Base-by-base conservation (phyloP, 2,329 filamentous ascomycete species). In the Botrytis deweyae region DNA sequence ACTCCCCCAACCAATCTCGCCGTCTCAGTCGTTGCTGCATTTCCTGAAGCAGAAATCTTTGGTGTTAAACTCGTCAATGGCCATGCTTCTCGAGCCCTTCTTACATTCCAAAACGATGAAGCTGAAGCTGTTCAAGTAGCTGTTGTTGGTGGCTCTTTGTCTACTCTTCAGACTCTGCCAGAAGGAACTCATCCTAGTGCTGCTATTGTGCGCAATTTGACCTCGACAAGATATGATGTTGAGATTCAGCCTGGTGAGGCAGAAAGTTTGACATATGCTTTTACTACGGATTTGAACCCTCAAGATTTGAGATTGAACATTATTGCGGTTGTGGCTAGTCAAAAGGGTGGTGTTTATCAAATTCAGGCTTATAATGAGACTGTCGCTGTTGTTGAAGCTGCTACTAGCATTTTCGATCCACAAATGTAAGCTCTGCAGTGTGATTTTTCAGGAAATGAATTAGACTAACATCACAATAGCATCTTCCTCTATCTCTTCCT, bases 401-500 rank as follows among this genome's bases (percentile, higher is more conserved):
- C 95, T 72, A 93, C 92, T 76, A 97, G 92, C 88, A 90, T 98
- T 84, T 92, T 98, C 77, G 95, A 98, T 82, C 95, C 95, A 75
- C 95, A 98, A 84, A 95, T 98, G 95, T 68, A 8, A 22, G 66
- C 29, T 55, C 33, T 6, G 49, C 36, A 14, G 46, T 33, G 22
- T 9, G 7, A 46, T 6, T 59, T 22, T 16, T 20, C 14, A 22
- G 16, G 25, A 25, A 52, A 14, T 38, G 14, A 38, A 62, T 29
- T 69, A 44, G 71, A 69, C 55, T 72, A 25, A 72, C 55, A n/a
- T 77, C 79, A 63, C 63, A 29, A 25, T 76, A 98, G 96, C 82
- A 94, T 98, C 85, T 99, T 99, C 90, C 90, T 99, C 76, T 98
- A 98, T 87, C 87, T 97, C 82, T 91, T 98, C 87, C 92, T 99